These are phyloP conservation scores for Elongisporangium anandrum DNA, from an alignment of 352 stramenopile genomes.

Conservation along the genomic window DNA sequence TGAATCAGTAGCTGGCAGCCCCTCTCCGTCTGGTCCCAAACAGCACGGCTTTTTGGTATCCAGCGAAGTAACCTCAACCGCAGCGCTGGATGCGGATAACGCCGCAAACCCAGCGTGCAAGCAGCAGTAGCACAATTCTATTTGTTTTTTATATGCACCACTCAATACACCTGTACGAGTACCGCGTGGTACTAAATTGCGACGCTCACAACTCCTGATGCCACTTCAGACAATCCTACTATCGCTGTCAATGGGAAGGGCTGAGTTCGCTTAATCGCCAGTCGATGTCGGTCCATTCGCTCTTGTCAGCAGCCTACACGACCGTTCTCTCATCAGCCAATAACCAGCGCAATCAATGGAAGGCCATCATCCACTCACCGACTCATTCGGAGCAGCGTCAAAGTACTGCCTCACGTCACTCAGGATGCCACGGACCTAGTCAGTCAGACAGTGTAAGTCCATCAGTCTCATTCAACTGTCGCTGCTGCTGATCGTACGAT, in stretches of 20 bases:
- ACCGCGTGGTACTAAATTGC: no score
- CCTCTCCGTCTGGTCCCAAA: neutral
- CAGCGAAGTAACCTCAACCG: conserved; percentile 6
- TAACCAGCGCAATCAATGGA: neutral
- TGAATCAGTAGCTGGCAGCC: neutral
- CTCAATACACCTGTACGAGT: no score
- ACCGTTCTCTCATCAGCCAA: neutral
- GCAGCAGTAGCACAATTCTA: no score
- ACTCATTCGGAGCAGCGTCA: neutral
- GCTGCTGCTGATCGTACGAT: conserved; percentile 1
- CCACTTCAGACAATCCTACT: no score
- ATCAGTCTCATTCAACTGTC: neutral
- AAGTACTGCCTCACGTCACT: conserved; percentile 10
- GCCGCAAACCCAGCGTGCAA: conserved; percentile 29
- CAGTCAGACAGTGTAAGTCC: neutral
- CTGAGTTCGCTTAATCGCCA: neutral
- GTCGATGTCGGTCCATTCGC: neutral
- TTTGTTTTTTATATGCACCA: no score
- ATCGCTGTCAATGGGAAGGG: neutral
- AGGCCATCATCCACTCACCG: neutral
- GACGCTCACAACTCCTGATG: no score
- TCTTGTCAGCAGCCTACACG: neutral
- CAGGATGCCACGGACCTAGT: conserved; percentile 26
- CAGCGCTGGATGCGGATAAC: conserved; percentile 26
- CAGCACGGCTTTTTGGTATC: conserved; percentile 27